Base-by-base conservation (phyloP, 202 grass and related monocot genomes). In the Setaria italica region DNA sequence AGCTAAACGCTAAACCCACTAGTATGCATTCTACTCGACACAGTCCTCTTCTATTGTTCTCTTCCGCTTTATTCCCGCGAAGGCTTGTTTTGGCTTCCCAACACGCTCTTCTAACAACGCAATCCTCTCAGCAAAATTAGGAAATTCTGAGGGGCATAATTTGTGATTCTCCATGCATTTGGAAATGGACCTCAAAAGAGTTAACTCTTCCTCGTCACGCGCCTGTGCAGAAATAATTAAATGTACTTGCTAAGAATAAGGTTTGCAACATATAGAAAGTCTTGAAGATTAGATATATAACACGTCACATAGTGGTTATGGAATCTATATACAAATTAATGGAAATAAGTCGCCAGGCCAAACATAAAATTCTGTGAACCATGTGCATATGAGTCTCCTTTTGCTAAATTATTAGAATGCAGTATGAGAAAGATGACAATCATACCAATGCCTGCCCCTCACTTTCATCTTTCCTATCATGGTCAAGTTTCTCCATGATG, bases 401-500 rank as follows among this genome's bases (percentile, higher is more conserved):
- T 19, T 6, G 3, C 47, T 10, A 62, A 15, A 19, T 25, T 25
- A 25, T 11, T 25, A 25, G n/a, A 65, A 66, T 19, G 0, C 51
- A 11, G 29, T 50, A 64, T 5, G 41, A 80, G 17, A 84, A 84
- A 59, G 45, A 51, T 2, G 11, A 33, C 4, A 63, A 82, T 30
- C 78, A 15, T 86, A 89, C 88, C 65, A 1, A 82, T 82, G 65
- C 37, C 63, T 29, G 53, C 54, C 5, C 62, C 46, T 81, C 53
- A 3, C 8, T 70, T 2, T 39, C 62, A 42, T 77, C 64, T 56
- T 85, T 91, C 53, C 54, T 74, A 20, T 6, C 37, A 20, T 74
- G 72, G 47, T 58, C 72, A 76, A 81, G 46, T 85, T 85, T 94
- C 63, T 90, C 87, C 55, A 91, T 46, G 19, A 91, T 80, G 37